Conservation (phyloP, 2,329 filamentous ascomycete species). For the Calcarisporium arbuscula region DNA sequence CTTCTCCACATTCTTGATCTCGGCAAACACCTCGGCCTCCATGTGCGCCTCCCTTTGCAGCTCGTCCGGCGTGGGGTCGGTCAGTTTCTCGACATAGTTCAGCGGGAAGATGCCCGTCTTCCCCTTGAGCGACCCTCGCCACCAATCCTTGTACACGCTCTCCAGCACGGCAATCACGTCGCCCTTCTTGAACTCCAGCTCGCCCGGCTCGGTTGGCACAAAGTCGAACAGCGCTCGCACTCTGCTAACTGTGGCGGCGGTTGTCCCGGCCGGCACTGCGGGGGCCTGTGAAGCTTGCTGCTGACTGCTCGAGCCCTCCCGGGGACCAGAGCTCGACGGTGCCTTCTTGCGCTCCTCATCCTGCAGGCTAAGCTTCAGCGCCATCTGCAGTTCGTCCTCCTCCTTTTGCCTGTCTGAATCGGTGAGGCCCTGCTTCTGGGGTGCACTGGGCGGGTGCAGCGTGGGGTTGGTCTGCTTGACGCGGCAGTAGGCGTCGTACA, state of each 20-base stretch:
- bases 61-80: constrained; percentile 91
- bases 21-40: constrained; percentile 66
- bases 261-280: constrained; percentile 72
- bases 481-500: constrained; percentile 89
- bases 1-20: constrained; percentile 60
- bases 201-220: constrained; percentile 84
- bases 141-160: constrained; percentile 99
- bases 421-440: constrained; percentile 86
- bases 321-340: constrained; percentile 18
- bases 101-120: constrained; percentile 97
- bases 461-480: constrained; percentile 82
- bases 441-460: constrained; percentile 84
- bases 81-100: constrained; percentile 97
- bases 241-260: constrained; percentile 90
- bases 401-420: constrained; percentile 88
- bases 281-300: constrained; percentile 26
- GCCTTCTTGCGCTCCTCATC: constrained; percentile 65
- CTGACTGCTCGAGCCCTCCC: constrained; percentile 31
- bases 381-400: constrained; percentile 96
- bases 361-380: constrained; percentile 83
- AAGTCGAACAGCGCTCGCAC: constrained; percentile 95
- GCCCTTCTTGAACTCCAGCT: constrained; percentile 92
- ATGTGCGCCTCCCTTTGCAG: constrained; percentile 92
- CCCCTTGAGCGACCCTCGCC: constrained; percentile 89
- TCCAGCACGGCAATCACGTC: constrained; percentile 96